Base-by-base conservation (phyloP, 192 early-diverging fungal species). In the Coemansia umbellata region DNA sequence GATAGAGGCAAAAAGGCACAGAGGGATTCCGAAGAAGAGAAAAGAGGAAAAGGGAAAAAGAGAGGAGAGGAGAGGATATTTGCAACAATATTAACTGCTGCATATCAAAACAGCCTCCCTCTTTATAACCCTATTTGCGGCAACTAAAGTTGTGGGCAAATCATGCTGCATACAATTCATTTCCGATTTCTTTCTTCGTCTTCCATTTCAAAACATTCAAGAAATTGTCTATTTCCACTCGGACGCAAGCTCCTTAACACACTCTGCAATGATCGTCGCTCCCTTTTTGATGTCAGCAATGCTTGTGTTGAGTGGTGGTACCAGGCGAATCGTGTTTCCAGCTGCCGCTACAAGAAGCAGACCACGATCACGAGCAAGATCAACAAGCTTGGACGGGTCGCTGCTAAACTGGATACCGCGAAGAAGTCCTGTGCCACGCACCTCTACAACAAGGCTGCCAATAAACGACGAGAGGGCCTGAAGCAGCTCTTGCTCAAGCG, bases 251-350 rank as follows among this genome's bases (percentile, higher is more conserved):
- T 65, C 48, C 54, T 59, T 60, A 37, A 78, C 53, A 22, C 66
- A 65, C 28, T 85, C 79, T 36, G 82, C 85, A 57, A 97, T 81
- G 47, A 91, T 87, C 3, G 63, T 54, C 17, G 89, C 69, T 9
- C 87, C 93, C 47, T 83, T 62, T 52, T 91, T 80, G 43, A 91
- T 82, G 43, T 97, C 90, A 26, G 82, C 82, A 49, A 88, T 71
- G 23, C 81, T 79, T 15, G 91, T 80, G 50, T 89, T 90, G 57
- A 99, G 78, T 13, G 96, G 86, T 33, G 96, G 96, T 6, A 97
- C 82, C 47, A 99, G 70, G 28, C 96, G 88, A n/a, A 99, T 68
- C 2, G 91, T 93, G 63, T 99, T 92, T 55, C 81, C 82, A 5
- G 82, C 87, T 14, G 94, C 91, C 2, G 85, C 84, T 27, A 96